Evolutionary conservation across 345 rosid species (phyloP).

Genomic region (Crucihimalaya himalaica): DNA sequence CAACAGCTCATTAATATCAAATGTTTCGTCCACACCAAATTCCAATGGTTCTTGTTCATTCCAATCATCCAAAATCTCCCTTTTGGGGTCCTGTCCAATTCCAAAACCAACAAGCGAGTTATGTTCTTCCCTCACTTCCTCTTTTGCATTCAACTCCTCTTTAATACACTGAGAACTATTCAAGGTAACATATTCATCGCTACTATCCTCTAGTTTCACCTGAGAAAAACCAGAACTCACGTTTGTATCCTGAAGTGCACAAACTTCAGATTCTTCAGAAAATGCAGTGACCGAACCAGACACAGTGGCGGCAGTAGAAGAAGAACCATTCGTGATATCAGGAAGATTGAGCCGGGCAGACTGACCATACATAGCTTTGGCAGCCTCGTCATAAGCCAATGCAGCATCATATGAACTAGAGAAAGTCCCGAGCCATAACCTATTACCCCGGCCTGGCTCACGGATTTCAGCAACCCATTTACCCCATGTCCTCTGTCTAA

Average conservation of each 20-base stretch:
- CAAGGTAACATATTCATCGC: conserved; percentile 27
- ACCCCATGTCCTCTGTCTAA: conserved; percentile 92
- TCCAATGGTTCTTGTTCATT: conserved; percentile 23
- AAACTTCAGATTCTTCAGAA: conserved; percentile 48
- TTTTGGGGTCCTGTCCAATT: conserved; percentile 16
- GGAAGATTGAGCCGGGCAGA: conserved; percentile 66
- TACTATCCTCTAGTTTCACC: conserved; percentile 30
- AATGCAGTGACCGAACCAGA: conserved; percentile 42
- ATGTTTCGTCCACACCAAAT: conserved; percentile 48
- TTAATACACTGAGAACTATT: conserved; percentile 3
- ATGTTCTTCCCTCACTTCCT: background rate
- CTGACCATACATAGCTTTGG: conserved; percentile 65
- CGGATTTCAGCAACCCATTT: conserved; percentile 97
- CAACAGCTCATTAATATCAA: conserved; percentile 64
- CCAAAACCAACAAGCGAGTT: conserved; percentile 10
- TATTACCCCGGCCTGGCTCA: conserved; percentile 58
- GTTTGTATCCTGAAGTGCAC: conserved; percentile 36
- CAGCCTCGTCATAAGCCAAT: conserved; percentile 83
- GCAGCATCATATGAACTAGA: conserved; percentile 72
- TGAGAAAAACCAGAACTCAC: conserved; percentile 3
- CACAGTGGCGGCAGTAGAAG: conserved; percentile 28
- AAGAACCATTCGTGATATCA: conserved; percentile 11
- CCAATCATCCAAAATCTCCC: conserved; percentile 10
- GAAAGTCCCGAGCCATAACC: conserved; percentile 92
- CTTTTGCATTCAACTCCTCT: conserved; percentile 23